Conservation (phyloP, 1,284 basidiomycete species). For the Apiotrichum domesticum region DNA sequence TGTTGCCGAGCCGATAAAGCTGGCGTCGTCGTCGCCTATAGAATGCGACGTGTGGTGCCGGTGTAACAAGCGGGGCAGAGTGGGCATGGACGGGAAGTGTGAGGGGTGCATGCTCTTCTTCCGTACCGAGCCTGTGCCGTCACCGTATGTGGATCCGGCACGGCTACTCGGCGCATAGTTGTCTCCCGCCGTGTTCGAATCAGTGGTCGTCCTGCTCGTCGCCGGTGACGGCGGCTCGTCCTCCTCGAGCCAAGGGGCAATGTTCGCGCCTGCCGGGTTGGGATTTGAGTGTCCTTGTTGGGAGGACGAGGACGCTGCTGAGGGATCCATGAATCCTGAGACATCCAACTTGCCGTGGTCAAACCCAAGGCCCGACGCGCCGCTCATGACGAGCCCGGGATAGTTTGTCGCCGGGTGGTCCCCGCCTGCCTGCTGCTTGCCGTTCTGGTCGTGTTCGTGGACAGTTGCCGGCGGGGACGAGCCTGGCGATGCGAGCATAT, state of each 20-base stretch:
- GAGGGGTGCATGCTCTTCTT: constrained; percentile 18
- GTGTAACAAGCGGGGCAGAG: constrained; percentile 18
- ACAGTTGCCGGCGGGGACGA: background rate
- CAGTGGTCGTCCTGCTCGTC: background rate
- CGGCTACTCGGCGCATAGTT: background rate
- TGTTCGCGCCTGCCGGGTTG: constrained; percentile 27
- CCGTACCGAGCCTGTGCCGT: background rate
- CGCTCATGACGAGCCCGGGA: constrained; percentile 31
- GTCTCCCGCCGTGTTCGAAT: background rate
- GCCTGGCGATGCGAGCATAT: background rate
- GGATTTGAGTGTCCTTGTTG: background rate
- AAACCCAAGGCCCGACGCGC: constrained; percentile 23
- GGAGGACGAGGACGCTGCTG: constrained; percentile 12
- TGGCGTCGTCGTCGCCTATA: constrained; percentile 1
- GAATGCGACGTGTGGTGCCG: constrained; percentile 5
- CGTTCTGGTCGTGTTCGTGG: background rate
- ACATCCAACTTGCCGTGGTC: constrained; percentile 25
- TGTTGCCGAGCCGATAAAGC: background rate
- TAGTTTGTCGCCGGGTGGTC: constrained; percentile 6
- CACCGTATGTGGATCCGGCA: background rate
- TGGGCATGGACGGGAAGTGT: constrained; percentile 30
- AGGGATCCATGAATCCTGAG: constrained; percentile 39
- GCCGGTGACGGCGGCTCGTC: constrained; percentile 18
- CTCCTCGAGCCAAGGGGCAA: constrained; percentile 43
- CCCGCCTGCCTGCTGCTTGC: background rate